These are phyloP conservation scores for Rubia peregrina DNA, from an alignment of 305 asterid species.

Conservation along the genomic window DNA sequence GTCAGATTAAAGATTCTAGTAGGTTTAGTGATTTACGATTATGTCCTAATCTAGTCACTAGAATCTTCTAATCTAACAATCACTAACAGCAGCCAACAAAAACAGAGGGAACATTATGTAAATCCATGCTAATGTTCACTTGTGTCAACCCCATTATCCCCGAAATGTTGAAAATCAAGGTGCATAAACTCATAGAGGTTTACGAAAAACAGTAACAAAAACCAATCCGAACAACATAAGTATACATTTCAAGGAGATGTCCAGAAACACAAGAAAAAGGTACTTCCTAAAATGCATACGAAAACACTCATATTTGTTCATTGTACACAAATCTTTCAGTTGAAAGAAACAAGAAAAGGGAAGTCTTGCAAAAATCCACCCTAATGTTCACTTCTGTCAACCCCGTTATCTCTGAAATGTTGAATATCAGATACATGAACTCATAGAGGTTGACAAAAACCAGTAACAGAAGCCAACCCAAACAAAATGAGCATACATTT, in stretches of 20 bases:
- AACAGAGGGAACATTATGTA: slow-evolving; percentile 39
- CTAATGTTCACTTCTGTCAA: slow-evolving; percentile 17
- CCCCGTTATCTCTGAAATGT: not conserved
- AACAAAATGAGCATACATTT: not conserved
- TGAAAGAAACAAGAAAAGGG: not conserved
- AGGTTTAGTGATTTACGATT: no score
- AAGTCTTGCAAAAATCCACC: slow-evolving; percentile 46
- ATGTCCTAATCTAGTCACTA: no score
- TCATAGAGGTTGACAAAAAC: not conserved
- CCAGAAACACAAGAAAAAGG: not conserved
- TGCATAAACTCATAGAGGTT: not conserved
- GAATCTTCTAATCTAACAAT: no score
- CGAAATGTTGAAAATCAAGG: no score
- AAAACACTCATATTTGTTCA: not conserved
- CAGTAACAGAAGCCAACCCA: not conserved
- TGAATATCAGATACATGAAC: not conserved
- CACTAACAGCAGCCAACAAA: slow-evolving; percentile 13
- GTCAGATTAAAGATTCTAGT: no score
- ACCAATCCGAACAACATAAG: not conserved
- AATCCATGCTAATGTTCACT: slow-evolving; percentile 40
- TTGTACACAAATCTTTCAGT: not conserved
- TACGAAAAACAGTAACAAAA: not conserved
- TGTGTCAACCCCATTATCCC: not conserved
- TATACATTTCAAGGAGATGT: not conserved
- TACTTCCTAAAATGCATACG: not conserved